Base-by-base conservation (phyloP, 768 basidiomycete genomes). In the Pleurotus tuber-regium region DNA sequence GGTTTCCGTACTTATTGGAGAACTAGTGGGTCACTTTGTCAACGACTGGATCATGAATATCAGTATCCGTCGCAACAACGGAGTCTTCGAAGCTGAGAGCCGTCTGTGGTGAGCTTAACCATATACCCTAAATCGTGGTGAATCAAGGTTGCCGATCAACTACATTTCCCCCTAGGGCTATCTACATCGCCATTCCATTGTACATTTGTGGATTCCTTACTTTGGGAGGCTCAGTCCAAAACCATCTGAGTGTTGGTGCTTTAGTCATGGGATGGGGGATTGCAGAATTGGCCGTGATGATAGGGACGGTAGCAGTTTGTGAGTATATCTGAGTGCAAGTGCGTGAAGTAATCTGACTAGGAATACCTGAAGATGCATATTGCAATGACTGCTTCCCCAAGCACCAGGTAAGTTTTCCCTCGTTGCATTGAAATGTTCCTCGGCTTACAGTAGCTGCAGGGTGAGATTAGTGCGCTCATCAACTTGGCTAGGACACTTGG, bases 181-280 rank as follows among this genome's bases (percentile, higher is more conserved):
- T 77, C 56, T 86, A 86, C 58, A 61, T 83, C 36, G 84, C 78
- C 0, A 61, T 84, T 9, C 75, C 76, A 1, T 63, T 86, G n/a
- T 85, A 80, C 60, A 68, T 87, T 43, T 76, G 71, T 39, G 84
- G 85, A 3, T 84, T 85, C 57, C 67, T 85, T 31, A 62, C 78
- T 0, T 69, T 87, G 4, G 85, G 84, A 4, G 77, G 74, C 0
- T 65, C 76, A 3, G 64, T 85, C 43, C 72, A 84, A 60, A 75
- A 78, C 14, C 78, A 79, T 52, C 65, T 82, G 0, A 70, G 69
- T 26, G 63, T 76, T n/a, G 79, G 70, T 3, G 80, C 76, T 1
- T 60, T 86, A 23, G 70, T 86, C 47, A 77, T 86, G 66, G 85
- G 85, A 12, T 87, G 86, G 86, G 83, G 80, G 8, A 77, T 86